A percentile compares a stretch with the other conserved stretches of the same genome.
Conservation (phyloP, 805 yeast species). For the Grigorovia jiainica region DNA sequence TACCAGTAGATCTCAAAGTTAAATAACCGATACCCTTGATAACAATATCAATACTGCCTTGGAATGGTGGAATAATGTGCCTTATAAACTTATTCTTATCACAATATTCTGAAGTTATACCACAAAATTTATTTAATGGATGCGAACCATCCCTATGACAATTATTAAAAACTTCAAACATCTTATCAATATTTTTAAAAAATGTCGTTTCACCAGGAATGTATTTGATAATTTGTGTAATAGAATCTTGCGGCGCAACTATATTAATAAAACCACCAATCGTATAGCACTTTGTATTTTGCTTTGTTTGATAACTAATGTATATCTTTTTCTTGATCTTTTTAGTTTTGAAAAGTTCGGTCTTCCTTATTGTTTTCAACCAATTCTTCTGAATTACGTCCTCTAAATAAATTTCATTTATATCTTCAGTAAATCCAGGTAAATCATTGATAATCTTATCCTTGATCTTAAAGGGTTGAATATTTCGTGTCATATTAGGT, state of each 20-base stretch:
- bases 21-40: conserved; percentile 57
- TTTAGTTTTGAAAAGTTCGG: conserved; percentile 24
- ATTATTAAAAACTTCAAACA: conserved; percentile 20
- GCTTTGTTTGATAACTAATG: conserved; percentile 31
- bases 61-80: conserved; percentile 60
- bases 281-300: conserved; percentile 35
- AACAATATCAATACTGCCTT: conserved; percentile 57
- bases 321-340: conserved; percentile 25
- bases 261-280: conserved; percentile 57
- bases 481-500: conserved; percentile 65
- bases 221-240: conserved; percentile 39
- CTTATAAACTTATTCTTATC: conserved; percentile 27
- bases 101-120: conserved; percentile 9
- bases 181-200: conserved; percentile 28
- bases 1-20: conserved; percentile 52
- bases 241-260: conserved; percentile 41
- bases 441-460: conserved; percentile 29
- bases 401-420: conserved; percentile 18
- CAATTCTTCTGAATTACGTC: conserved; percentile 21
- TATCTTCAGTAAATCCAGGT: conserved; percentile 31
- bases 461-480: conserved; percentile 32
- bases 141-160: conserved; percentile 18
- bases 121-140: conserved; percentile 26
- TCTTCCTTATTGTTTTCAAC: conserved; percentile 26
- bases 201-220: conserved; percentile 34